Evolutionary conservation across 192 early-diverging fungal species (phyloP).

Genomic region (Coemansia sp.): DNA sequence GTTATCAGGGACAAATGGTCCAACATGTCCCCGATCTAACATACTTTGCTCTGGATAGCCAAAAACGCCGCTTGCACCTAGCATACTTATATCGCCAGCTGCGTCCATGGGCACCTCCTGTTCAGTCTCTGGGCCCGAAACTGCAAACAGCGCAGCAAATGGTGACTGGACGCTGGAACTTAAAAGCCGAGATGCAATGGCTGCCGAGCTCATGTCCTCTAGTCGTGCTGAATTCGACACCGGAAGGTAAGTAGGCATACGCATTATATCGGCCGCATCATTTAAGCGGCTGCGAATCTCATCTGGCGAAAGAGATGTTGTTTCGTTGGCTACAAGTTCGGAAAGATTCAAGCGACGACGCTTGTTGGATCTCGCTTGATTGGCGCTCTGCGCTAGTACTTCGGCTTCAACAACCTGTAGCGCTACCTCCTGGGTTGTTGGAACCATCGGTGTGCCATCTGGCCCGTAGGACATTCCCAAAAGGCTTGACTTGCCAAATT

Average conservation of each 20-base stretch:
- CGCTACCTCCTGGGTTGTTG: constrained; percentile 43
- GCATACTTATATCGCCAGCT: not conserved
- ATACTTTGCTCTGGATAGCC: constrained; percentile 3
- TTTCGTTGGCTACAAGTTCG: constrained; percentile 45
- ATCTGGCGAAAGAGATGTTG: constrained; percentile 36
- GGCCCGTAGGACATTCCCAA: constrained; percentile 25
- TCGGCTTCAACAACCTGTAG: constrained; percentile 50
- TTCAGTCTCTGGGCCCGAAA: constrained; percentile 9
- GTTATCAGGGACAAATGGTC: constrained; percentile 32
- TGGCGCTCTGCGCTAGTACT: constrained; percentile 22
- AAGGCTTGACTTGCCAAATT: constrained; percentile 25
- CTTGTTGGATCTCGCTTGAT: constrained; percentile 27
- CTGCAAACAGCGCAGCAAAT: constrained; percentile 39
- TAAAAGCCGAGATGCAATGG: constrained; percentile 43
- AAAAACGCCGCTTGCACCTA: constrained; percentile 14
- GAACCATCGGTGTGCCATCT: constrained; percentile 27
- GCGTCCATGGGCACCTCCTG: constrained; percentile 26
- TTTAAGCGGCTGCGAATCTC: constrained; percentile 40
- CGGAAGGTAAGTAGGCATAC: constrained; percentile 45
- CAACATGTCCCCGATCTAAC: not conserved
- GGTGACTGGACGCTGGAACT: constrained; percentile 13
- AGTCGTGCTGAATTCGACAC: constrained; percentile 25
- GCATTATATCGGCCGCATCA: constrained; percentile 43
- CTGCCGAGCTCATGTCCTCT: constrained; percentile 44
- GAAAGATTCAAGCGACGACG: constrained; percentile 45